These are phyloP conservation scores for Aspergillus amoenus DNA, from an alignment of 2,329 filamentous ascomycete genomes.

Conservation along the genomic window DNA sequence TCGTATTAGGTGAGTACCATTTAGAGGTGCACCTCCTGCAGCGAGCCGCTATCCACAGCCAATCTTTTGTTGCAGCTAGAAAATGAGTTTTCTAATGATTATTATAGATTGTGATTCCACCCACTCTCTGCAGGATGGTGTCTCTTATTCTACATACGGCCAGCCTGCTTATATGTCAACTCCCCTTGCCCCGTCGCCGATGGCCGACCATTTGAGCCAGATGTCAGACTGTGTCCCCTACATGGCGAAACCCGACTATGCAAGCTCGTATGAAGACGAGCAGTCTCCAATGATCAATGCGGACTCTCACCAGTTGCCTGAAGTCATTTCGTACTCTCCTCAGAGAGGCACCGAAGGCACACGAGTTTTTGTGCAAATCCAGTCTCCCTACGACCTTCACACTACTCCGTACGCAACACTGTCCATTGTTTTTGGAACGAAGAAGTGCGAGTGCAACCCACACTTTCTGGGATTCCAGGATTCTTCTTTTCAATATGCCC, in stretches of 20 bases:
- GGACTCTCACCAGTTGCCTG: conserved; percentile 58
- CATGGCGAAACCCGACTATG: conserved; percentile 37
- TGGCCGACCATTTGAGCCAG: conserved; percentile 42
- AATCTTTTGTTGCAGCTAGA: background rate
- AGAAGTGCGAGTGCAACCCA: conserved; percentile 67
- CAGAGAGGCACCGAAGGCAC: conserved; percentile 67
- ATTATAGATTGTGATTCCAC: conserved; percentile 37
- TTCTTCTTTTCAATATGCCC: conserved; percentile 66
- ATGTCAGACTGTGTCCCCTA: conserved; percentile 43
- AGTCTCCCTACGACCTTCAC: conserved; percentile 72
- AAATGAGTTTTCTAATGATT: conserved; percentile 7
- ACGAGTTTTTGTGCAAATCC: conserved; percentile 71
- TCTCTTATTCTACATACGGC: conserved; percentile 42
- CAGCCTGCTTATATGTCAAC: conserved; percentile 40
- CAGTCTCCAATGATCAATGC: conserved; percentile 67
- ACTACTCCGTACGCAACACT: conserved; percentile 55
- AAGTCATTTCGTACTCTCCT: conserved; percentile 70
- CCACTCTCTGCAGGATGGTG: conserved; percentile 39
- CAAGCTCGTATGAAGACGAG: conserved; percentile 58
- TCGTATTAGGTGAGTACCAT: conserved; percentile 73
- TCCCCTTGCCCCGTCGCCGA: conserved; percentile 40
- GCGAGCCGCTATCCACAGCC: background rate
- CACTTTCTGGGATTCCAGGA: conserved; percentile 59
- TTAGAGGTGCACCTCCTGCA: background rate
- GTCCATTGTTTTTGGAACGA: conserved; percentile 74